These are phyloP conservation scores for Podaxis carcinomalis DNA, from an alignment of 768 basidiomycete species.

Conservation along the genomic window DNA sequence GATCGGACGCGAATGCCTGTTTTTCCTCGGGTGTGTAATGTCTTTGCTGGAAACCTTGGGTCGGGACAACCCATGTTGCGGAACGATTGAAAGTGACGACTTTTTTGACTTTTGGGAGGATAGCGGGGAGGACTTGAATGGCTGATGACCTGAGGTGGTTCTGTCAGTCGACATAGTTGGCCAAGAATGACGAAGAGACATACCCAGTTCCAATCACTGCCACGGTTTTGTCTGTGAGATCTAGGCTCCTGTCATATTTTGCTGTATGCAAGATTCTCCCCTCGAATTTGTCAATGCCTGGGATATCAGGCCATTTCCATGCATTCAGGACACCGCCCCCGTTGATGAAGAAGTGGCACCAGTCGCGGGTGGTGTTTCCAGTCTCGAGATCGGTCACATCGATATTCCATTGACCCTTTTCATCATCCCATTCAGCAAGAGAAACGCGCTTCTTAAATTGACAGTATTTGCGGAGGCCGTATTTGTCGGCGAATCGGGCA, in stretches of 20 bases:
- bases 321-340: constrained; percentile 25
- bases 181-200: not conserved
- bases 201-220: constrained; percentile 30
- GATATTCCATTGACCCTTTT: constrained; percentile 18
- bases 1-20: constrained; percentile 28
- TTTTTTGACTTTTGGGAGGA: constrained; percentile 27
- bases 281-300: constrained; percentile 22
- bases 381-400: constrained; percentile 14
- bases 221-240: constrained; percentile 27
- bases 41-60: constrained; percentile 18
- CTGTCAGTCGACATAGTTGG: not conserved
- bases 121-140: constrained; percentile 26
- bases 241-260: constrained; percentile 16
- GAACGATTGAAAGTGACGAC: constrained; percentile 25
- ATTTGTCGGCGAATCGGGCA: constrained; percentile 17
- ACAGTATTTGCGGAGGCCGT: constrained; percentile 19
- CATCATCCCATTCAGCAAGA: constrained; percentile 19
- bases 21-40: constrained; percentile 34
- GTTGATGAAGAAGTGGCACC: constrained; percentile 24
- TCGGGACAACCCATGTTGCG: constrained; percentile 23
- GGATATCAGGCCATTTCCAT: constrained; percentile 30
- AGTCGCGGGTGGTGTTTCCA: constrained; percentile 10
- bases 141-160: constrained; percentile 20
- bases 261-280: constrained; percentile 28
- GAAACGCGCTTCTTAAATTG: constrained; percentile 17